phyloP scores from a whole-genome alignment of 192 early-diverging fungal genomes.

The Nowakowskiella sp. region DNA sequence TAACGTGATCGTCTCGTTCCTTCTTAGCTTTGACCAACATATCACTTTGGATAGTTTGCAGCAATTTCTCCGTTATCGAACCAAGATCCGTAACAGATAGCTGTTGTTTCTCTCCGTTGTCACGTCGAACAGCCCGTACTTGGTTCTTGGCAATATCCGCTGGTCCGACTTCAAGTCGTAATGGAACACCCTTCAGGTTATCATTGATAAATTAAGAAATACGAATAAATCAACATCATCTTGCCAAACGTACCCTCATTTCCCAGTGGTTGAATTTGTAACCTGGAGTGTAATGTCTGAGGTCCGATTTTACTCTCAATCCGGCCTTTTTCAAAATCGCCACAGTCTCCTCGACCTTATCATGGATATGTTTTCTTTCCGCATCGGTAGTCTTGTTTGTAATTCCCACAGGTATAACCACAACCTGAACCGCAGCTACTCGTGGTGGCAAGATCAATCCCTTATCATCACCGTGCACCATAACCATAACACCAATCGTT shows the following conservation, averaged over 20 bases:
- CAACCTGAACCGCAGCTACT: conserved; percentile 78
- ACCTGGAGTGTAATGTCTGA: conserved; percentile 81
- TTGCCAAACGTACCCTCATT: conserved; percentile 42
- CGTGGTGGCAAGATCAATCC: conserved; percentile 95
- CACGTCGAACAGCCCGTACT: conserved; percentile 72
- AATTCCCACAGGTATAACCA: conserved; percentile 91
- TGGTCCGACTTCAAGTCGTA: conserved; percentile 95
- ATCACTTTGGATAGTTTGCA: conserved; percentile 76
- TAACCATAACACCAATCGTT: conserved; percentile 97
- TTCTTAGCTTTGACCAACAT: conserved; percentile 84
- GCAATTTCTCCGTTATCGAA: conserved; percentile 44
- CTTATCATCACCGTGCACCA: conserved; percentile 98
- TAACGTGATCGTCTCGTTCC: conserved; percentile 63
- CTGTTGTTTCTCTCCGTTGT: conserved; percentile 57
- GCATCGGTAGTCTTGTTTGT: conserved; percentile 77
- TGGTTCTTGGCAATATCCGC: conserved; percentile 82
- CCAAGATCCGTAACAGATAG: conserved; percentile 57
- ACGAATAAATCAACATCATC: neutral
- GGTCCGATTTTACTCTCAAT: conserved; percentile 70
- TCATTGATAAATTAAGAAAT: conserved; percentile 13
- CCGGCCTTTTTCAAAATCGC: conserved; percentile 60
- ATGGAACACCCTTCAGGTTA: conserved; percentile 72
- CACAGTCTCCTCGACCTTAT: conserved; percentile 62
- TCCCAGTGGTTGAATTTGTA: conserved; percentile 99
- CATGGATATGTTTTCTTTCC: conserved; percentile 56